Evolutionary conservation across 768 basidiomycete species (phyloP).

Genomic region (Arthromyces matolae): DNA sequence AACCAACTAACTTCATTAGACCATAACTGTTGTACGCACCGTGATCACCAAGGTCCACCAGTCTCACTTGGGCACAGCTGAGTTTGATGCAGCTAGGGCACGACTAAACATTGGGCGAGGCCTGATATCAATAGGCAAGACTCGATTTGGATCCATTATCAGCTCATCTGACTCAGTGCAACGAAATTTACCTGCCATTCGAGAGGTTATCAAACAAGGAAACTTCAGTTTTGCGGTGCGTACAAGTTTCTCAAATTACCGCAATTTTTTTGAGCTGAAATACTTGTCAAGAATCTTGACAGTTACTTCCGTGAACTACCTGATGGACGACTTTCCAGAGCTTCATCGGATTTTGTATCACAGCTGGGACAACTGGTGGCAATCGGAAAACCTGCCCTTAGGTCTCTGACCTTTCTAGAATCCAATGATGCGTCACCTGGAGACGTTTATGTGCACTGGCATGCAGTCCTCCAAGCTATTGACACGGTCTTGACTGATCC

Average conservation of each 20-base stretch:
- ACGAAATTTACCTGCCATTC: constrained; percentile 13
- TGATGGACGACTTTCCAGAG: not conserved
- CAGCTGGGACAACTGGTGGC: not conserved
- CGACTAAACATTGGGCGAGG: constrained; percentile 12
- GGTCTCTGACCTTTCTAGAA: constrained; percentile 26
- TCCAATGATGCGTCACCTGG: constrained; percentile 23
- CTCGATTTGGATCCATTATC: constrained; percentile 12
- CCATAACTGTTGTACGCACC: not conserved
- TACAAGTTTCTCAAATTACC: not conserved
- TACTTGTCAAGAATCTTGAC: not conserved
- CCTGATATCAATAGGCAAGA: constrained; percentile 22
- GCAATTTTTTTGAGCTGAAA: not conserved
- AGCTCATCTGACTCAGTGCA: constrained; percentile 13
- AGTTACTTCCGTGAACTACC: not conserved
- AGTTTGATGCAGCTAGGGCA: constrained; percentile 11
- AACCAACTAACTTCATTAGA: not conserved
- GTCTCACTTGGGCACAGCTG: not conserved
- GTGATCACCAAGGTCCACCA: not conserved
- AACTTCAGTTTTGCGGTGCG: constrained; percentile 12
- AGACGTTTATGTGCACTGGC: constrained; percentile 29
- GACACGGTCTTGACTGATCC: constrained; percentile 6
- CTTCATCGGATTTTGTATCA: constrained; percentile 10
- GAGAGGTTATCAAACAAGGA: constrained; percentile 12
- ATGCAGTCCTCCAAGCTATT: constrained; percentile 20
- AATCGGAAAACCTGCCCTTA: constrained; percentile 12